Evolutionary conservation across 352 stramenopile species (phyloP), one percentile per base, ranked within the genome.

Genomic region (Globisporangium heterothallicum): DNA sequence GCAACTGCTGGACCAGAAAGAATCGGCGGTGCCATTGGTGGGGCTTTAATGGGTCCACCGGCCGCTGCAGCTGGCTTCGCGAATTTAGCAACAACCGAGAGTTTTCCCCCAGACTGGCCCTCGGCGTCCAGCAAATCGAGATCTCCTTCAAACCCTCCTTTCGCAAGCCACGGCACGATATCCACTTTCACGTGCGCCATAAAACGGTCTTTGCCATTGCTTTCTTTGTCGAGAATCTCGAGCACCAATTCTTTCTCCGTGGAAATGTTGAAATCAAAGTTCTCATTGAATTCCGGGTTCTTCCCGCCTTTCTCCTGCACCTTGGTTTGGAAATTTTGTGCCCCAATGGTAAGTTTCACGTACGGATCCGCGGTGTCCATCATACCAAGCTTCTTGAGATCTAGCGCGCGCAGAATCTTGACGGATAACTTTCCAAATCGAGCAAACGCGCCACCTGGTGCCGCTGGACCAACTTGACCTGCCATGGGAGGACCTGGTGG

Each of bases 301-400:
- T 96, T 97, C 35, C 93, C 88, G 32, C 90, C 88, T 58, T 96
- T 92, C 58, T 86, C 77, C 44, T 97, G 85, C 13, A 88, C 72
- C 57, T 85, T 85, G 25, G 76, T 88, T 56, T 92, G 81, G 24
- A 83, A 81, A 22, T 55, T 77, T 41, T 92, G 86, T 18, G 81
- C 78, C 19, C 92, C 94, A 21, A 98, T 75, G 24, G 87, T 95
- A 38, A 98, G 64, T 61, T 95, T 97, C 46, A 86, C 84, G 66
- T 97, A 98, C n/a, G 92, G 92, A 60, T 96, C 85, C 14, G 86
- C 88, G 48, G 90, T 97, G 47, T 96, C 91, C 69, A 97, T 92
- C 70, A 96, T 94, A 14, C 88, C 90, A 9, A 96, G 63, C 30
- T 92, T 94, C 63, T 97, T 97, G 16, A 98, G 68, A 43, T 97